phyloP scores from a whole-genome alignment of 495 filamentous ascomycete genomes.

The Parmelia sp. region DNA sequence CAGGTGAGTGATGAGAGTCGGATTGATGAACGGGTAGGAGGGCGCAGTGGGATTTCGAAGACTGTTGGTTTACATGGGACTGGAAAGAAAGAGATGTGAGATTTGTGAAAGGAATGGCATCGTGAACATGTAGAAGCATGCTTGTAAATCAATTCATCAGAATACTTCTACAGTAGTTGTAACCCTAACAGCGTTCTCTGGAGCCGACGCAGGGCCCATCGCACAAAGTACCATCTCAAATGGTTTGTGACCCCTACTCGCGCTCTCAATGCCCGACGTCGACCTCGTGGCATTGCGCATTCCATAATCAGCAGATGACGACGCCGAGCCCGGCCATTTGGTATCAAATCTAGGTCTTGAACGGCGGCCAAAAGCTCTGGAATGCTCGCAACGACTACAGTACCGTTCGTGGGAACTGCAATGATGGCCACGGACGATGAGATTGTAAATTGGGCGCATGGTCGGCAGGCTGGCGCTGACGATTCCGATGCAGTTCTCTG shows the following conservation, averaged over 20 bases:
- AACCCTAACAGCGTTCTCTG: neutral
- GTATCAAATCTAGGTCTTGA: neutral
- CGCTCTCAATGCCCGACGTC: neutral
- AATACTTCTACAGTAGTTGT: neutral
- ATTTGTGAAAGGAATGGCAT: neutral
- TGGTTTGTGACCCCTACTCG: neutral
- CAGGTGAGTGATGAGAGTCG: neutral
- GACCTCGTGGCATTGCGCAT: neutral
- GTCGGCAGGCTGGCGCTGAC: constrained; percentile 8
- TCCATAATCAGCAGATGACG: neutral
- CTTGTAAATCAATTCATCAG: no score
- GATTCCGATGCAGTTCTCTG: constrained; percentile 4
- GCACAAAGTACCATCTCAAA: neutral
- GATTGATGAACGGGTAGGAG: neutral
- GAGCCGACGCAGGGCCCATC: neutral
- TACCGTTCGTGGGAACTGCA: neutral
- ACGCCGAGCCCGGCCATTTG: neutral
- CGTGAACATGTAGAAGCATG: neutral
- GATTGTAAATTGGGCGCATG: constrained; percentile 11
- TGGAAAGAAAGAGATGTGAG: neutral
- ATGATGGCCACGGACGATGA: constrained; percentile 2
- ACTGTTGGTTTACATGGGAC: neutral
- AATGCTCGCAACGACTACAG: constrained; percentile 6
- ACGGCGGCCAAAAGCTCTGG: neutral
- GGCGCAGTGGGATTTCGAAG: neutral